A percentile compares a stretch with the other conserved stretches of the same genome.
Conservation (phyloP, 2,329 filamentous ascomycete species). For the Trichothecium roseum region DNA sequence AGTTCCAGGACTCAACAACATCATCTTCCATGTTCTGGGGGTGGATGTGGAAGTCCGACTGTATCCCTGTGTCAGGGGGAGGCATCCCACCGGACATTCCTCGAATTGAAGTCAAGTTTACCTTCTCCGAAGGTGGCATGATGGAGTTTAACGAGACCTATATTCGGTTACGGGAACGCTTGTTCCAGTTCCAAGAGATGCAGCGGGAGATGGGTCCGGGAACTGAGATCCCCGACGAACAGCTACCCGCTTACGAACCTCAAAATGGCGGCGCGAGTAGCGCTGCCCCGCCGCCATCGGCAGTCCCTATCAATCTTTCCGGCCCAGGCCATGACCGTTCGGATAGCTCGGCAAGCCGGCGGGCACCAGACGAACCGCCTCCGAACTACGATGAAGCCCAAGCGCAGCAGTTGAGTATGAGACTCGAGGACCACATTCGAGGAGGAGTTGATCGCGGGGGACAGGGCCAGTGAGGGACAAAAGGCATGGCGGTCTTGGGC, state of each 20-base stretch:
- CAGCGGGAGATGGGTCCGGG: constrained; percentile 56
- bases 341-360: constrained; percentile 25
- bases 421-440: constrained; percentile 59
- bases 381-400: constrained; percentile 90
- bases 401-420: constrained; percentile 50
- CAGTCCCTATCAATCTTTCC: constrained; percentile 12
- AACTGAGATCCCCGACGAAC: constrained; percentile 66
- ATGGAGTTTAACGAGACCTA: constrained; percentile 81
- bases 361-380: constrained; percentile 63
- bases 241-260: constrained; percentile 79
- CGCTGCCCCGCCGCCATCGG: constrained; percentile 10
- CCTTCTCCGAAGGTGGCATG: constrained; percentile 91
- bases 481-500: background rate
- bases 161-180: constrained; percentile 72
- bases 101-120: constrained; percentile 71
- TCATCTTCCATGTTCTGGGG: constrained; percentile 79
- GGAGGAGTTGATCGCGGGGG: constrained; percentile 57
- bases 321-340: constrained; percentile 11
- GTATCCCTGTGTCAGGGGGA: constrained; percentile 73
- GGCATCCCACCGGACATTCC: constrained; percentile 67
- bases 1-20: constrained; percentile 77
- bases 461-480: constrained; percentile 13
- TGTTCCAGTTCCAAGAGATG: constrained; percentile 71
- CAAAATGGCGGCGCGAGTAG: constrained; percentile 4
- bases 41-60: constrained; percentile 76